A percentile compares a stretch with the other conserved stretches of the same genome.
Conservation (phyloP, 129 eudicot genomes). For the Saposhnikovia divaricata region DNA sequence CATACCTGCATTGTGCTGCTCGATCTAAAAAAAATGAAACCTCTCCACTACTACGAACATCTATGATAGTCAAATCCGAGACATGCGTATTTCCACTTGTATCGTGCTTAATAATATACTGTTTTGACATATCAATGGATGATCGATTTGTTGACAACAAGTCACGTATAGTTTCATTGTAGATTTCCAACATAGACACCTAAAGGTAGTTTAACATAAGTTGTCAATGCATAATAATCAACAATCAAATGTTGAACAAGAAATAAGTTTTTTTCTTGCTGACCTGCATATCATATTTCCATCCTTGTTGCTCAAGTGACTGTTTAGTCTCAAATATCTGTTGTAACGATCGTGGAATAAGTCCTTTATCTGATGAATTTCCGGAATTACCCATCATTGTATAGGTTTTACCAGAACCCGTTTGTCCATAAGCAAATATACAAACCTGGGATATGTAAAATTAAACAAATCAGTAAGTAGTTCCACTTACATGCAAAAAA, state of each 20-base stretch:
- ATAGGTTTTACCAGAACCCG: constrained; percentile 96
- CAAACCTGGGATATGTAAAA: constrained; percentile 54
- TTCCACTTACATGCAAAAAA: neutral
- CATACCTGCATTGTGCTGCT: constrained; percentile 92
- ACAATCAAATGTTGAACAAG: neutral
- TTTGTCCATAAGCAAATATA: constrained; percentile 97
- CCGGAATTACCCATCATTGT: constrained; percentile 99
- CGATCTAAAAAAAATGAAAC: constrained; percentile 82
- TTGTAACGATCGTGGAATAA: constrained; percentile 87
- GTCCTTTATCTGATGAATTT: constrained; percentile 49
- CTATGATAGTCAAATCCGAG: constrained; percentile 81
- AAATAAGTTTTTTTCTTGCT: neutral
- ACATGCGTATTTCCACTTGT: constrained; percentile 76
- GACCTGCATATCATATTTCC: constrained; percentile 99
- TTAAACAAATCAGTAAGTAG: neutral
- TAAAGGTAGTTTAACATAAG: constrained; percentile 18
- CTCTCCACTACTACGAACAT: constrained; percentile 81
- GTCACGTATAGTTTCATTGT: constrained; percentile 92
- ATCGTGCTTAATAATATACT: constrained; percentile 83
- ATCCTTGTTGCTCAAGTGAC: constrained; percentile 70
- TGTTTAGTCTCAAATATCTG: constrained; percentile 85
- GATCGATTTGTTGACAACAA: constrained; percentile 54
- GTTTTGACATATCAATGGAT: constrained; percentile 51
- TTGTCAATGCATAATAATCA: constrained; percentile 6
- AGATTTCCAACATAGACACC: constrained; percentile 97